Base-by-base conservation (phyloP, 140 eudicot genomes). In the Senecio squalidus region DNA sequence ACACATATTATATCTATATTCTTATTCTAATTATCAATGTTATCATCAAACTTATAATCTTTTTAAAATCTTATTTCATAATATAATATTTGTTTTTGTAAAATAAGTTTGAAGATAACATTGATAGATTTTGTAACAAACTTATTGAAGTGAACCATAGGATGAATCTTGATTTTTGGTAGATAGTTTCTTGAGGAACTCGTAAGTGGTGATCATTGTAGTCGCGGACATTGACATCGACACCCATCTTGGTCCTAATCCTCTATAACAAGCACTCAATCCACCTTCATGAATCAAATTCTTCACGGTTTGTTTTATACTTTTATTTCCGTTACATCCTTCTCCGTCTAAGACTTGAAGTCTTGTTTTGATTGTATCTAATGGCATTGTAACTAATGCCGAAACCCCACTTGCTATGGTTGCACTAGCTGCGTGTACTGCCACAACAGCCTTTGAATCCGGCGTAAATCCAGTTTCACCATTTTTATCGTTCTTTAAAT, bases 201-300 rank as follows among this genome's bases (percentile, higher is more conserved):
- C 86, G 27, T 80, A 80, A 27, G 86, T 80, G 53, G 86, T 75
- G 67, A 80, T 73, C 86, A 80, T 80, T 1, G 82, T 76, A 17
- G 83, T 65, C 59, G 86, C 82, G 28, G 86, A 80, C 74, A 80
- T 45, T 3, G 86, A 73, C 82, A 80, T 76, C n/a, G 86, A 80
- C 40, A 72, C 76, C 82, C 86, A 80, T 62, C 86, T 76, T 27
- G 86, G 82, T 30, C 82, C 79, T 60, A 80, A 64, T 45, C 86
- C 86, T 76, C 86, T 71, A 40, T 76, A 72, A 69, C 86, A 80
- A 26, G 86, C 82, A 39, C 78, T 56, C 51, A 72, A 25, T 48
- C 86, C 86, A 22, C 86, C 86, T 46, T 80, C 86, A 41, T 61
- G 72, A 9, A 80, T 50, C 52, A 80, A 44, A 9, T 59, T 74